phyloP scores from a whole-genome alignment of 106 monocot genomes.

The Acorus gramineus region DNA sequence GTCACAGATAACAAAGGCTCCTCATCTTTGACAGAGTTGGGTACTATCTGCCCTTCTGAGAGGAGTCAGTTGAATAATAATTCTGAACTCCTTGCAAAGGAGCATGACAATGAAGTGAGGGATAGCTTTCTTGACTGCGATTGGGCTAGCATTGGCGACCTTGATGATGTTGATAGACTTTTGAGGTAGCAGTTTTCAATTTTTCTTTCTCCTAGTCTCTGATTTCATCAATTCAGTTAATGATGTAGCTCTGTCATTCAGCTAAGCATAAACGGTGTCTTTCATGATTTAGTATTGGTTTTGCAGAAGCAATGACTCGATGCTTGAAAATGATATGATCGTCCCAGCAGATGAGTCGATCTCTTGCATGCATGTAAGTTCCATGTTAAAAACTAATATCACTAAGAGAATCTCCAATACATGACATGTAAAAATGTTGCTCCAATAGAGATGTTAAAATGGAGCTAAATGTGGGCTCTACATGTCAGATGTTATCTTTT shows the following conservation, averaged over 20 bases:
- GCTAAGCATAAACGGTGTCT: too few species aligned
- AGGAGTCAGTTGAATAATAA: slow-evolving; percentile 1
- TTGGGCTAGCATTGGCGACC: slow-evolving; percentile 19
- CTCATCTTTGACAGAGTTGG: slow-evolving; percentile 4
- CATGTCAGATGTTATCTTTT: too few species aligned
- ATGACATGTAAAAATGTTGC: too few species aligned
- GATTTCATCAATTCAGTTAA: background rate
- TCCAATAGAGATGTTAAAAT: too few species aligned
- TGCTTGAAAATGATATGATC: slow-evolving; percentile 29
- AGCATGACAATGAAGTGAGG: slow-evolving; percentile 5
- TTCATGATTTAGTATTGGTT: background rate
- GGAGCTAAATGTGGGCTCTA: too few species aligned
- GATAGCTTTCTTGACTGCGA: slow-evolving; percentile 25
- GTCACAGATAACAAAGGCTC: background rate
- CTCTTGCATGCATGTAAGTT: slow-evolving; percentile 17
- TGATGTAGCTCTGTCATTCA: background rate
- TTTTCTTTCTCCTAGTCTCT: background rate
- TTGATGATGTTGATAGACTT: slow-evolving; percentile 27
- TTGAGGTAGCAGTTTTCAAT: slow-evolving; percentile 15
- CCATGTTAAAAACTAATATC: slow-evolving; percentile 1
- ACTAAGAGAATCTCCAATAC: too few species aligned
- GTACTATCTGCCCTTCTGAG: background rate
- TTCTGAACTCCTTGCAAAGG: slow-evolving; percentile 1
- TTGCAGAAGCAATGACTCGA: slow-evolving; percentile 18
- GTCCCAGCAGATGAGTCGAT: slow-evolving; percentile 18